phyloP scores from a whole-genome alignment of 352 stramenopile species.

The Blastocystis sp. region DNA sequence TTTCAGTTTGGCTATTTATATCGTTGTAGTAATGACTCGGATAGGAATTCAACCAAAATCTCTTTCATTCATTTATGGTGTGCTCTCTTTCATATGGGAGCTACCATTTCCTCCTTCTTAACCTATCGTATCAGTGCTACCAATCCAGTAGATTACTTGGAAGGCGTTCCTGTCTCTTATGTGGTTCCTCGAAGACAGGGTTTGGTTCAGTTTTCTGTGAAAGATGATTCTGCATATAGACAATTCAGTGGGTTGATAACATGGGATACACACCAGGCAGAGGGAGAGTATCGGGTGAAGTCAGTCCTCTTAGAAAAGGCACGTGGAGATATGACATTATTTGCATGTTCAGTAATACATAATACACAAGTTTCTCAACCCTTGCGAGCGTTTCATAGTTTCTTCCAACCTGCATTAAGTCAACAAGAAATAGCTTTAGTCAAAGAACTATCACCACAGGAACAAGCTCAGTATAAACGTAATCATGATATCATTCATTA shows the following conservation, averaged over 20 bases:
- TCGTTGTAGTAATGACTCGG: background rate
- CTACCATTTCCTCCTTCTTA: background rate
- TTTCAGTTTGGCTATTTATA: background rate
- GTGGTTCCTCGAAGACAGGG: background rate
- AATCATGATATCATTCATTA: background rate
- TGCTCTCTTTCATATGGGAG: background rate
- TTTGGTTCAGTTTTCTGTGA: background rate
- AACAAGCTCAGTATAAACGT: background rate
- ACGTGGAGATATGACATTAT: background rate
- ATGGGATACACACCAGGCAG: too few relatives aligned
- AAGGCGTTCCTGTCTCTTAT: too few relatives aligned
- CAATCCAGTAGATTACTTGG: background rate
- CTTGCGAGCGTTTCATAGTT: too few relatives aligned
- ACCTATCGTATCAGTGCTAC: background rate
- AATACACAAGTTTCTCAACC: too few relatives aligned
- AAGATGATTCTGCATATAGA: background rate
- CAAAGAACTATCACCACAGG: background rate
- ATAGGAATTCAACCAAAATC: background rate
- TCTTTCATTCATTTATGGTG: background rate
- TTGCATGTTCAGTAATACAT: background rate
- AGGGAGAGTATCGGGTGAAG: too few relatives aligned
- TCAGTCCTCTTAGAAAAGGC: background rate
- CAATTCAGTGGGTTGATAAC: too few relatives aligned
- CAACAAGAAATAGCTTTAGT: background rate
- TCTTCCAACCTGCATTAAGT: too few relatives aligned